phyloP scores from a whole-genome alignment of 495 filamentous ascomycete species.

The Tetracladium marchalianum region DNA sequence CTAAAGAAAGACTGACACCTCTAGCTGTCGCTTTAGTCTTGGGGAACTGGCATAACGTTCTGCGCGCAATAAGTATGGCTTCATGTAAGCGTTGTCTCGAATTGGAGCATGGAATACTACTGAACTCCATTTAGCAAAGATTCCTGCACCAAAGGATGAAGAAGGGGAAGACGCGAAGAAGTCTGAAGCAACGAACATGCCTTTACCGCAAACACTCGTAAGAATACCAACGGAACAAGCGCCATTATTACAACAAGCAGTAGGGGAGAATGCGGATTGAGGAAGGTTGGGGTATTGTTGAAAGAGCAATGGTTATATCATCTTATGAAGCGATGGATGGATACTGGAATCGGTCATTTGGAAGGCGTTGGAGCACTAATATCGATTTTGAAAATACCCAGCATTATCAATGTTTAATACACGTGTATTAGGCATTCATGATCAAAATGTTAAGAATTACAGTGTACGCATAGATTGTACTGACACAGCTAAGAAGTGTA shows the following conservation, averaged over 20 bases:
- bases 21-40: constrained; percentile 85
- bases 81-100: constrained; percentile 54
- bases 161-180: constrained; percentile 28
- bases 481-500: no score
- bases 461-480: no score
- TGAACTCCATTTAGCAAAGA: constrained; percentile 35
- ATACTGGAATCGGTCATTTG: constrained; percentile 11
- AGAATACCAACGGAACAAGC: constrained; percentile 66
- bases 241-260: constrained; percentile 38
- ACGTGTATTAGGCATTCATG: no score
- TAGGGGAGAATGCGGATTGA: constrained; percentile 7
- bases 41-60: constrained; percentile 92
- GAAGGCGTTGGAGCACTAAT: constrained; percentile 8
- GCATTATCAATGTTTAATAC: no score
- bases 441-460: no score
- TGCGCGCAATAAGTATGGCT: constrained; percentile 89
- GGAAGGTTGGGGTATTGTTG: constrained; percentile 2
- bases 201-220: constrained; percentile 70
- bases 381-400: constrained; percentile 1
- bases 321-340: constrained; percentile 7
- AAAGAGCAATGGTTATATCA: no score
- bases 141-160: constrained; percentile 46
- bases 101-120: constrained; percentile 4
- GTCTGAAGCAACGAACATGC: constrained; percentile 30
- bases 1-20: constrained; percentile 4